Evolutionary conservation across 78 protist species (phyloP), one percentile per base, ranked within the genome.

Genomic region (Dictyostelium purpureum): DNA sequence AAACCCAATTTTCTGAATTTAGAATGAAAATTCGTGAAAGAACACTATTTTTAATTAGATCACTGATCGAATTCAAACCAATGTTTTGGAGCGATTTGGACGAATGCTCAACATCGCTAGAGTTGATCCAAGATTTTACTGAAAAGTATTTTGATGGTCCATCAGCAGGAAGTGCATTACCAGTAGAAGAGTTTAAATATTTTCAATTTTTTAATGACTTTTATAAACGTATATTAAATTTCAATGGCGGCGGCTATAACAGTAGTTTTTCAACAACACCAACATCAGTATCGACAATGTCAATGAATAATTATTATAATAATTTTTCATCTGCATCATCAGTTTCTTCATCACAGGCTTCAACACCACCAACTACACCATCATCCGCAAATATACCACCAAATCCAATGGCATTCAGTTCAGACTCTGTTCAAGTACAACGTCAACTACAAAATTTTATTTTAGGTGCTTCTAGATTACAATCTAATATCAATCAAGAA

Each of bases 51-150:
- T 28, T 85, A 19, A 73, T 85, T 42, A 47, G 75, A n/a, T 47
- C 43, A 38, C 28, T 85, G 28, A 59, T 85, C 24, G 91, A 85
- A 59, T 42, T 65, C 24, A 70, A 73, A 59, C 81, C 79, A 31
- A 40, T 56, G 31, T 85, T 57, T 56, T 85, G 91, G 91, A 28
- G 24, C 3, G 4, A 57, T 6, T 19, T 67, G 43, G 24, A 37
- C 0, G 70, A 28, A 33, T 57, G 82, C 10, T 42, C 31, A 4
- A 10, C 66, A 24, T 19, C 67, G 1, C 14, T 73, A 9, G 71
- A 47, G 16, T n/a, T 33, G 24, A 70, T 85, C 43, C 75, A 73
- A 45, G 21, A 12, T 38, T 57, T 85, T 26, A 26, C 71, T 10
- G 51, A 73, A 19, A 61, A 57, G 2, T 49, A 73, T 35, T 37